Evolutionary conservation across 2,329 filamentous ascomycete species (phyloP), one percentile per base, ranked within the genome.

Genomic region (Venturia asperata): DNA sequence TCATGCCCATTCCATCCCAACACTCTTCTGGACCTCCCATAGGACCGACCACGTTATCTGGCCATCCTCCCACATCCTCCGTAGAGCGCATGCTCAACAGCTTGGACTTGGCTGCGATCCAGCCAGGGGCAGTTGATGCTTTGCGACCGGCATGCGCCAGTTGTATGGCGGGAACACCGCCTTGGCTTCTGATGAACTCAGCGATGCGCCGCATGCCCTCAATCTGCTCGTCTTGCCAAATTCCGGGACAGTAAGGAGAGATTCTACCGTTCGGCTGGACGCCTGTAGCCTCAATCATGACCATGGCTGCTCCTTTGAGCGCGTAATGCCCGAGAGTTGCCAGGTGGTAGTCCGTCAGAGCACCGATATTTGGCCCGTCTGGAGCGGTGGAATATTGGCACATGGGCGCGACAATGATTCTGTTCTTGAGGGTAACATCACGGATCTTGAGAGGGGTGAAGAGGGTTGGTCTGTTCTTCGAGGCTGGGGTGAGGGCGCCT

Each of bases 351-450:
- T 64, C 62, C n/a, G 74, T 76, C 15, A 76, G 60, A 10, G 70
- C 70, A 56, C 74, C 75, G 5, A 72, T 76, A 39, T 72, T 60
- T 4, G 75, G 74, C 0, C 77, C 77, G 7, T 67, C 61, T 1
- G 71, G 64, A 4, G 74, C 72, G 11, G 71, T 73, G 60, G 68
- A 70, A 68, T 72, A 76, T 64, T 75, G 73, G 68, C 75, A 76
- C 74, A 76, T 75, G n/a, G 74, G 75, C 0, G 74, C 72, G 11
- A 76, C 74, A 5, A 74, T 63, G 64, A 76, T 74, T 66, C 75
- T 72, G 67, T 76, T 76, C 45, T 71, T 70, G 34, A 76, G 70
- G 0, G 72, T 76, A 3, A 69, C 70, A 41, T 69, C 69, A 52
- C 75, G 71, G 63, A 76, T 76, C n/a, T 69, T 72, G 34, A 76